Percentiles rank a stretch among this genome's conserved stretches.
Conservation (phyloP, 1,284 basidiomycete genomes). For the Tylopilus orsonianus region DNA sequence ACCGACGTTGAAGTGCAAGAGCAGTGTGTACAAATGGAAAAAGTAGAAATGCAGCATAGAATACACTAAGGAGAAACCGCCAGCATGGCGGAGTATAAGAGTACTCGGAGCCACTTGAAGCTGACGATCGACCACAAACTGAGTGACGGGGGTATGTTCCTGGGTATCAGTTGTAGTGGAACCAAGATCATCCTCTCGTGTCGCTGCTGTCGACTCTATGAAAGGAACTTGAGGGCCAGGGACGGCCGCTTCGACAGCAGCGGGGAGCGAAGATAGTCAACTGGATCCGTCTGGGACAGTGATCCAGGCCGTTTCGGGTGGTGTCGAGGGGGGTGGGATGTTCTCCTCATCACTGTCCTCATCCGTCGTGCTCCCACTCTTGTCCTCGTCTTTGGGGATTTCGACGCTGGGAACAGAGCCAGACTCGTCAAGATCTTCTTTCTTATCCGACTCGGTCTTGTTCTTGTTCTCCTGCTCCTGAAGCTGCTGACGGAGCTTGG, state of each 20-base stretch:
- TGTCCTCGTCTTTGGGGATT: slow-evolving; percentile 29
- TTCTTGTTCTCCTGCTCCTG: slow-evolving; percentile 49
- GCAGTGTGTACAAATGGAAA: slow-evolving; percentile 50
- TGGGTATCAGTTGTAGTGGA: slow-evolving; percentile 21
- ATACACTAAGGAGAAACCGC: slow-evolving; percentile 44
- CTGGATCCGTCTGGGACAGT: slow-evolving; percentile 30
- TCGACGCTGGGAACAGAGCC: slow-evolving; percentile 21
- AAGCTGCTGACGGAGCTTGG: slow-evolving; percentile 49
- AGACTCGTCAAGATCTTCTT: slow-evolving; percentile 33
- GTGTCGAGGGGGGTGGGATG: slow-evolving; percentile 27
- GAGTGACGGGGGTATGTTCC: slow-evolving; percentile 22
- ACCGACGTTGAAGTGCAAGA: slow-evolving; percentile 40
- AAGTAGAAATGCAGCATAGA: slow-evolving; percentile 49
- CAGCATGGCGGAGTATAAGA: slow-evolving; percentile 39
- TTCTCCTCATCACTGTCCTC: slow-evolving; percentile 35
- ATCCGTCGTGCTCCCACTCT: slow-evolving; percentile 31
- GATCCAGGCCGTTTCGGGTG: slow-evolving; percentile 36
- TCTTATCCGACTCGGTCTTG: slow-evolving; percentile 38
- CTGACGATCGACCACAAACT: slow-evolving; percentile 19
- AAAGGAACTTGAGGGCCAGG: slow-evolving; percentile 15
- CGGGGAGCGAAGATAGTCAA: slow-evolving; percentile 34
- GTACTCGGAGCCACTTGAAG: slow-evolving; percentile 25
- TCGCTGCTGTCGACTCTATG: slow-evolving; percentile 27
- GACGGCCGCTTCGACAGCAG: slow-evolving; percentile 20
- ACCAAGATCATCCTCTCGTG: slow-evolving; percentile 19